Conservation (phyloP, 2,329 filamentous ascomycete genomes). For the Bipolaris bicolor region DNA sequence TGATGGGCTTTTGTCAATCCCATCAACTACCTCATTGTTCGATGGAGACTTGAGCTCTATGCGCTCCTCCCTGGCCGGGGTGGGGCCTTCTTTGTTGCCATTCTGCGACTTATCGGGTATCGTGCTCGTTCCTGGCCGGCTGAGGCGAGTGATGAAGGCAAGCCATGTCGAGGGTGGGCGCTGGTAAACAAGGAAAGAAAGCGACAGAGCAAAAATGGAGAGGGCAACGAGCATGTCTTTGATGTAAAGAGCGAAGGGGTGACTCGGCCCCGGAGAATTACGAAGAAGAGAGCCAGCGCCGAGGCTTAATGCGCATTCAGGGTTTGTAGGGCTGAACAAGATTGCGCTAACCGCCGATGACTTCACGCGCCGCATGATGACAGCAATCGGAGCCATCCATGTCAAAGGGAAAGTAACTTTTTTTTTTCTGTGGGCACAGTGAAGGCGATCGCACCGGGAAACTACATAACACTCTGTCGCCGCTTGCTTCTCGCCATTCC, state of each 20-base stretch:
- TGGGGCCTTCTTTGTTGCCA: constrained; percentile 13
- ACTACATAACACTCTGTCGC: background rate
- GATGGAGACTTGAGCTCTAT: constrained; percentile 21
- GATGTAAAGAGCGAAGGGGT: constrained; percentile 13
- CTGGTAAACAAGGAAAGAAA: constrained; percentile 45
- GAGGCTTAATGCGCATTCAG: constrained; percentile 12
- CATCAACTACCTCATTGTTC: constrained; percentile 8
- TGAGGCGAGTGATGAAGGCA: constrained; percentile 23
- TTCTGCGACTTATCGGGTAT: constrained; percentile 26
- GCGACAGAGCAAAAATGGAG: constrained; percentile 46
- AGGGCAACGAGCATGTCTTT: constrained; percentile 49
- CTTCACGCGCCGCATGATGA: constrained; percentile 22
- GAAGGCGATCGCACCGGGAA: background rate
- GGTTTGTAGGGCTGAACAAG: constrained; percentile 24
- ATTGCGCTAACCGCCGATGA: constrained; percentile 19
- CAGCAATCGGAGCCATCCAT: constrained; percentile 10
- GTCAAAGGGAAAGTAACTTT: background rate
- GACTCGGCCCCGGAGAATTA: constrained; percentile 22
- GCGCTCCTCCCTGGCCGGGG: constrained; percentile 21
- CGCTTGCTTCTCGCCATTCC: background rate
- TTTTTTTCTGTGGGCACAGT: constrained; percentile 1
- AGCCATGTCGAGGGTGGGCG: constrained; percentile 48
- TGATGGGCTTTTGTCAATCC: constrained; percentile 19
- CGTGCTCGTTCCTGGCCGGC: constrained; percentile 15
- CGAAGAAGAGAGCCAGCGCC: constrained; percentile 11